Evolutionary conservation across 345 rosid genomes (phyloP).

Genomic region (Euphorbia peplus): DNA sequence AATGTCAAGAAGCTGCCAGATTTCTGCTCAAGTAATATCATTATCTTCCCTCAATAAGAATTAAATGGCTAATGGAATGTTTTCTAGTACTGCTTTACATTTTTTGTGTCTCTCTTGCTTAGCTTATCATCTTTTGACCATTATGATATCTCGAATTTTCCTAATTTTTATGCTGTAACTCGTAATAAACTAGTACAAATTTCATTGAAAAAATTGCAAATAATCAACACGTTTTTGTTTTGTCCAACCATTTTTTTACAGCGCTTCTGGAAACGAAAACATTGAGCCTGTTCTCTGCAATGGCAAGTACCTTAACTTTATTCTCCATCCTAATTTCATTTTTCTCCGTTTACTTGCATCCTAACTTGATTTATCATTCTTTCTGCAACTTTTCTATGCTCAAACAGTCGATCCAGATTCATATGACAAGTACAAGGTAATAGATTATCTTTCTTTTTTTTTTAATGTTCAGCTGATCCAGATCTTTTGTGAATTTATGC

Average conservation of each 20-base stretch:
- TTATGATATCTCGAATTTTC: background rate
- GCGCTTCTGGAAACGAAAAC: conserved; percentile 64
- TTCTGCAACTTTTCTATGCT: conserved; percentile 1
- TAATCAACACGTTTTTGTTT: background rate
- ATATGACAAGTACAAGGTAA: conserved; percentile 81
- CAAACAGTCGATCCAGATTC: conserved; percentile 60
- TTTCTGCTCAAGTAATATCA: conserved; percentile 69
- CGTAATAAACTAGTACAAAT: background rate
- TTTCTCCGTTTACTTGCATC: conserved; percentile 8
- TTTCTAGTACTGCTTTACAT: background rate
- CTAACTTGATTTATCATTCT: conserved; percentile 10
- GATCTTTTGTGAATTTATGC: background rate
- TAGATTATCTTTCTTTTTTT: background rate
- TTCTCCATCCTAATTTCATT: background rate
- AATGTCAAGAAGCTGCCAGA: conserved; percentile 91
- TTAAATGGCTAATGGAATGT: background rate
- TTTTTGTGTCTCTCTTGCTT: background rate
- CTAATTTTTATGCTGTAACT: background rate
- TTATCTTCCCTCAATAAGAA: conserved; percentile 13
- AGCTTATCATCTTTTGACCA: background rate
- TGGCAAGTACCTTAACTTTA: conserved; percentile 44
- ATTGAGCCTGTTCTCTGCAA: conserved; percentile 58
- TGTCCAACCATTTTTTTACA: conserved; percentile 23
- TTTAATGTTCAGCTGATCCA: too few relatives aligned
- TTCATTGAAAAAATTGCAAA: background rate